Percentiles rank a stretch among this genome's conserved stretches.
phyloP scores from a whole-genome alignment of 2,329 filamentous ascomycete genomes.

The Cordyceps militaris region DNA sequence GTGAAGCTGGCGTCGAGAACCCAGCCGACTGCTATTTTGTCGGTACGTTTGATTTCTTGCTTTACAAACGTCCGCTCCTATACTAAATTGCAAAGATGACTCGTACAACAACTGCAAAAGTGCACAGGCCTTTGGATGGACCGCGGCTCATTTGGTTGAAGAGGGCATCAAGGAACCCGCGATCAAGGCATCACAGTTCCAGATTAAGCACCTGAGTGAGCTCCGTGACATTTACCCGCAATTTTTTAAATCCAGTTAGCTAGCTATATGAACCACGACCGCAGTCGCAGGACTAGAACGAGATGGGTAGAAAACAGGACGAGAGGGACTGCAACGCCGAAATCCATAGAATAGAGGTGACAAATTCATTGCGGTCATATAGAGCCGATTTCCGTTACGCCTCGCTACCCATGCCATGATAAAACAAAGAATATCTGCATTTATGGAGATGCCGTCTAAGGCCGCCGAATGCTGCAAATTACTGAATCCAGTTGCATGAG shows the following conservation, averaged over 20 bases:
- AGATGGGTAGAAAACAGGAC: background rate
- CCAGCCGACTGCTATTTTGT: slow-evolving; percentile 82
- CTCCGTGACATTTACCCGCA: slow-evolving; percentile 71
- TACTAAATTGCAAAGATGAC: slow-evolving; percentile 56
- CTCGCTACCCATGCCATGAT: slow-evolving; percentile 21
- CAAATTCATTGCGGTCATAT: background rate
- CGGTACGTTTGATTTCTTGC: slow-evolving; percentile 47
- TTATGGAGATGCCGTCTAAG: slow-evolving; percentile 32
- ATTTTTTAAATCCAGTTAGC: slow-evolving; percentile 60
- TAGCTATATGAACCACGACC: background rate
- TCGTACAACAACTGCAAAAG: slow-evolving; percentile 74
- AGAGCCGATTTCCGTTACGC: slow-evolving; percentile 18
- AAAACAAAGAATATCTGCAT: background rate
- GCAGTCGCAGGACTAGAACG: background rate
- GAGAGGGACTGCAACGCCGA: background rate
- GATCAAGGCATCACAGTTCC: slow-evolving; percentile 61
- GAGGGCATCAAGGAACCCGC: slow-evolving; percentile 57
- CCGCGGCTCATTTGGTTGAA: slow-evolving; percentile 77
- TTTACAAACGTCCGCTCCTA: accelerated
- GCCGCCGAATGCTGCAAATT: slow-evolving; percentile 52
- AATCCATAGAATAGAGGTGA: background rate
- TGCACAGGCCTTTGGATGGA: slow-evolving; percentile 78
- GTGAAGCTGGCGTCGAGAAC: slow-evolving; percentile 64
- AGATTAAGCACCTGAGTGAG: slow-evolving; percentile 70
- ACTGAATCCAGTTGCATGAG: slow-evolving; percentile 53